Evolutionary conservation across 2,329 filamentous ascomycete genomes (phyloP).

Genomic region (Leptosphaerulina australis): DNA sequence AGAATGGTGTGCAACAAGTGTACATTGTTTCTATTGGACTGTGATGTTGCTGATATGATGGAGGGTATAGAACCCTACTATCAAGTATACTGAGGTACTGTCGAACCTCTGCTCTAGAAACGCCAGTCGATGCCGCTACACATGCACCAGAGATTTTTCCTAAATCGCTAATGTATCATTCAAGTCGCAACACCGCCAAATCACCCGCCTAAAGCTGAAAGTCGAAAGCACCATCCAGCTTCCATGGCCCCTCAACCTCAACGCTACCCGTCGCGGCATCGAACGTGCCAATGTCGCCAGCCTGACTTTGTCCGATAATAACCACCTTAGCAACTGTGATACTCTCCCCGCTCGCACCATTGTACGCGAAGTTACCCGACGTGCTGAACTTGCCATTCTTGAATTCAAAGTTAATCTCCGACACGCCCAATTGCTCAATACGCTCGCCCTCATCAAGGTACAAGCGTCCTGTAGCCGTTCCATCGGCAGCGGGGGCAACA

Average conservation of each 20-base stretch:
- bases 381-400: constrained; percentile 58
- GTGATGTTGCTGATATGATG: neutral
- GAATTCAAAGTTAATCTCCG: constrained; percentile 66
- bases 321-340: constrained; percentile 34
- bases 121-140: constrained; percentile 1
- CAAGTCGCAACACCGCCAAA: no score
- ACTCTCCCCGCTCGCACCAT: constrained; percentile 24
- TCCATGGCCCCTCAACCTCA: constrained; percentile 39
- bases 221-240: constrained; percentile 29
- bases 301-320: constrained; percentile 36
- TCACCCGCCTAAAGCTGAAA: constrained; percentile 19
- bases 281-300: constrained; percentile 23
- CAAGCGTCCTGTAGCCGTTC: constrained; percentile 68
- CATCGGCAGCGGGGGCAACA: constrained; percentile 67
- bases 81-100: neutral
- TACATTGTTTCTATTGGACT: neutral
- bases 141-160: neutral
- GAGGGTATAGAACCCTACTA: no score
- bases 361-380: constrained; percentile 62
- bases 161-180: neutral
- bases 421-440: constrained; percentile 63
- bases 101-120: neutral
- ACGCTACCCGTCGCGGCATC: constrained; percentile 22
- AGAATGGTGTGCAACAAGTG: neutral
- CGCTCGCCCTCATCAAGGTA: constrained; percentile 81